Base-by-base conservation (phyloP, 768 basidiomycete species). In the Dendrothele bispora region DNA sequence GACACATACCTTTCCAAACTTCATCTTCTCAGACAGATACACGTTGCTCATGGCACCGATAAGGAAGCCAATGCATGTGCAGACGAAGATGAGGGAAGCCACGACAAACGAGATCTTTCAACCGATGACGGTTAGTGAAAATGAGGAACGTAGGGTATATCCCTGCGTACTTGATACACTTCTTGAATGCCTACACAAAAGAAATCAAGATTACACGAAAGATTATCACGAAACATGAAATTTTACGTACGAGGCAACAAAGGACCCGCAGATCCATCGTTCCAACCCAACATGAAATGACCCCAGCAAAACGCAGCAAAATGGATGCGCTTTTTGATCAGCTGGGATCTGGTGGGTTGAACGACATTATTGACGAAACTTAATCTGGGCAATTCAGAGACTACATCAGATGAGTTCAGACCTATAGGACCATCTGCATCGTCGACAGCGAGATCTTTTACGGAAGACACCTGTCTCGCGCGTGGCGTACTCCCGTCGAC, bases 21-120 rank as follows among this genome's bases (percentile, higher is more conserved):
- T 69, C n/a, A 72, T 39, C 28, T 52, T 64, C 30, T 71, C 63
- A 0, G 68, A 68, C 11, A 74, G 43, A 27, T 56, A 60, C 15
- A 75, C 69, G 53, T 75, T 75, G 26, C 59, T 53, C 34, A 72
- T 57, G 12, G 73, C 70, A 10, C 73, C 74, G 17, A 48, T 45
- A 24, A 74, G 51, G 39, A 69, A 74, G n/a, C 74, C 75, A 75
- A 67, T 57, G 49, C 65, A 74, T 5, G 61, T 60, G 48, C 67
- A 63, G 2, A 71, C 70, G 56, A 87, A 89, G 20, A 86, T 74
- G 39, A 84, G 60, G 0, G 84, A 84, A 11, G 86, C 83, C 3
- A 80, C 57, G 5, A 72, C 67, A 53, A 78, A 83, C 11, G 67
- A 65, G 22, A 78, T 71, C 74, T 80, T 50, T 26, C 20, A 26